Base-by-base conservation (phyloP, 2,329 filamentous ascomycete species). In the Exophiala calicioides region DNA sequence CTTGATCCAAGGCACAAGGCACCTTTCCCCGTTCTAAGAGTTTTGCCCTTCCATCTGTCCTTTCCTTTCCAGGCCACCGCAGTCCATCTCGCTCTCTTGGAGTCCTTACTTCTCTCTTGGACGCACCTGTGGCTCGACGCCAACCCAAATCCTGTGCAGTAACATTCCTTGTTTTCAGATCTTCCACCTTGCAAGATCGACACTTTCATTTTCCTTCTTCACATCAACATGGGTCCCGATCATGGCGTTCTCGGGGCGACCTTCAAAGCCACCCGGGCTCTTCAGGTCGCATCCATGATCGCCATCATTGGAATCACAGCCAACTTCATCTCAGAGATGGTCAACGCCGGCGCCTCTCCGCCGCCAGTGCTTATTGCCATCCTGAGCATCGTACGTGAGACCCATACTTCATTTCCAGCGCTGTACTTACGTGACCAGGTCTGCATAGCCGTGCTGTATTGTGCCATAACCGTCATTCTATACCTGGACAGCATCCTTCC, bases 251-350 rank as follows among this genome's bases (percentile, higher is more conserved):
- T 93, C 57, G 88, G 86, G 66, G 81, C 85, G 59, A 86, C 85
- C 58, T 95, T 94, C 72, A 82, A 87, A 48, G 73, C 82, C 57
- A 79, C 85, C 57, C 84, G 90, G 36, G 75, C 78, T 47, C 75
- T 90, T 57, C 84, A 94, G 65, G 76, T 81, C 50, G 69, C 86
- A 53, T 81, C 80, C 19, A 84, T 95, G 62, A 75, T 93, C 47
- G 75, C 83, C 48, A 82, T 93, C 57, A 85, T 95, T 56, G 88
- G 89, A 34, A 80, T 95, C 65, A 82, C 82, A 1, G 81, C 85
- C 61, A 89, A 90, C 68, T 94, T 95, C 68, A 84, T 95, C 60
- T 77, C 82, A 18, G 78, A 87, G 58, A 89, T 94, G 64, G 80
- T 88, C 33, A 71, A 75, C 32, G 78, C 75, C 16, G 77, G 83